Conservation (phyloP, 2,329 filamentous ascomycete genomes). For the Torrubiellomyces zombiae region DNA sequence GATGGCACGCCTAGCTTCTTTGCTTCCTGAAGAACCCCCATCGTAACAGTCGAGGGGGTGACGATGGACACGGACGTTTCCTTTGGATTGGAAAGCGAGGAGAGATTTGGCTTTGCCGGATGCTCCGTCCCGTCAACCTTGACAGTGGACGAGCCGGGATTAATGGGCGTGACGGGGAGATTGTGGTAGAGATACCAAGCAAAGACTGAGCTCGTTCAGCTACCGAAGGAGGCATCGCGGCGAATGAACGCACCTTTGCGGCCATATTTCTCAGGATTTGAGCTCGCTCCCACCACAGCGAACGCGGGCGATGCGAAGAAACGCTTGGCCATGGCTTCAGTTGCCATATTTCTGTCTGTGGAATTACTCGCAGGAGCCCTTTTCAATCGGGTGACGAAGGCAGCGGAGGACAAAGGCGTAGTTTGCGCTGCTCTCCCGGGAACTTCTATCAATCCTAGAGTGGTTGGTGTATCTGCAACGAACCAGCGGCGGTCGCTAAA, state of each 20-base stretch:
- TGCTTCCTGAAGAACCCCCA: slow-evolving; percentile 60
- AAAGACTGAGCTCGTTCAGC: slow-evolving; percentile 43
- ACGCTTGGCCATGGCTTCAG: slow-evolving; percentile 53
- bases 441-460: too few relatives aligned
- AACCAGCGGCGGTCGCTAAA: too few relatives aligned
- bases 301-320: slow-evolving; percentile 73
- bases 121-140: slow-evolving; percentile 40
- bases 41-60: slow-evolving; percentile 66
- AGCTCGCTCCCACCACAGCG: slow-evolving; percentile 80
- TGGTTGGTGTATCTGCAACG: too few relatives aligned
- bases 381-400: too few relatives aligned
- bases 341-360: slow-evolving; percentile 33
- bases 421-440: too few relatives aligned
- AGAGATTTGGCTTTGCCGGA: slow-evolving; percentile 47
- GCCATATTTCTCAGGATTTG: slow-evolving; percentile 71
- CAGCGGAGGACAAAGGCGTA: too few relatives aligned
- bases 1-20: slow-evolving; percentile 54
- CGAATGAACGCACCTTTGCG: slow-evolving; percentile 51
- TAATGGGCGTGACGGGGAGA: slow-evolving; percentile 68
- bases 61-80: slow-evolving; percentile 72
- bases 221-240: background rate
- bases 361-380: background rate
- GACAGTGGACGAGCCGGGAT: slow-evolving; percentile 53
- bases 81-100: slow-evolving; percentile 45
- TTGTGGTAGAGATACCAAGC: slow-evolving; percentile 70